Conservation (phyloP, 2,329 filamentous ascomycete genomes). For the Knoxdaviesia proteae region DNA sequence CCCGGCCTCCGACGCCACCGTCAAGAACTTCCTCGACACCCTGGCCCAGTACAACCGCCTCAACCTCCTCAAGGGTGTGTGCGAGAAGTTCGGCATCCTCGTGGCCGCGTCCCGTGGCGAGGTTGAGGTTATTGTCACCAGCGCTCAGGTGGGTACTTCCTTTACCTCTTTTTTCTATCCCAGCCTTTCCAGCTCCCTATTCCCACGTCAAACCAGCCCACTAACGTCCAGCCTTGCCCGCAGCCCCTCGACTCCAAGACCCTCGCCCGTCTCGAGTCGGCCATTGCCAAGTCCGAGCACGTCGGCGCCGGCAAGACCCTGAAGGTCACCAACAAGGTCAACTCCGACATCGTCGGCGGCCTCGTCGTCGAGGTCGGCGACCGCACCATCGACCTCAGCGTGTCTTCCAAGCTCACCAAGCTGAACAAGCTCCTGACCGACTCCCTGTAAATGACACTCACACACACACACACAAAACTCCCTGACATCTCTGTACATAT, state of each 20-base stretch:
- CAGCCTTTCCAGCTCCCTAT: too few relatives aligned
- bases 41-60: slow-evolving; percentile 95
- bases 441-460: slow-evolving; percentile 52
- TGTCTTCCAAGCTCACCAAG: slow-evolving; percentile 85
- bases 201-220: too few relatives aligned
- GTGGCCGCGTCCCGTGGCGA: slow-evolving; percentile 83
- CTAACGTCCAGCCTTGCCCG: background rate
- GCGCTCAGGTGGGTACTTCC: slow-evolving; percentile 52
- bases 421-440: slow-evolving; percentile 99
- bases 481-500: too few relatives aligned
- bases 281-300: slow-evolving; percentile 76
- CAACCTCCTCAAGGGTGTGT: slow-evolving; percentile 58
- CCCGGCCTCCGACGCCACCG: slow-evolving; percentile 46
- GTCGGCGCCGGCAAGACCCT: slow-evolving; percentile 87
- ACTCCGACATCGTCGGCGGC: slow-evolving; percentile 84
- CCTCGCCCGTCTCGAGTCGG: slow-evolving; percentile 65
- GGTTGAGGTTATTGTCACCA: slow-evolving; percentile 81
- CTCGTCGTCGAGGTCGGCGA: slow-evolving; percentile 92
- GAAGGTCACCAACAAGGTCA: slow-evolving; percentile 90
- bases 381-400: slow-evolving; percentile 92
- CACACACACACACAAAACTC: too few relatives aligned
- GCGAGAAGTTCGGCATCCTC: slow-evolving; percentile 68
- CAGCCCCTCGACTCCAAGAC: slow-evolving; percentile 76
- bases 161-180: background rate
- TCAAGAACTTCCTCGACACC: slow-evolving; percentile 84